A percentile compares a stretch with the other conserved stretches of the same genome.
phyloP scores from a whole-genome alignment of 2,329 filamentous ascomycete species.

The Ilyonectria destructans region DNA sequence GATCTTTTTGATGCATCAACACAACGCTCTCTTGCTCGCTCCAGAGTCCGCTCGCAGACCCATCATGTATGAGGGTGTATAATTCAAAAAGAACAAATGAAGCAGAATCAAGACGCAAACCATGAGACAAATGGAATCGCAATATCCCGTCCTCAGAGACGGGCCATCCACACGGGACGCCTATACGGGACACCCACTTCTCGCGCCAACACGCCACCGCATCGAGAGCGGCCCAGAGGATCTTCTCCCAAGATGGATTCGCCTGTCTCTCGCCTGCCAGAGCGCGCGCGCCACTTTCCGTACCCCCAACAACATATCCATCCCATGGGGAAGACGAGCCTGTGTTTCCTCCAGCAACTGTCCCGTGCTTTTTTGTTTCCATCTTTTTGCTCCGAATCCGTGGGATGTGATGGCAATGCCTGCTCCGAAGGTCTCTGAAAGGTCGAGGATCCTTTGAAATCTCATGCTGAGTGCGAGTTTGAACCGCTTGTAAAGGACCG shows the following conservation, averaged over 20 bases:
- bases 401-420: slow-evolving; percentile 52
- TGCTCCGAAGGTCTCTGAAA: slow-evolving; percentile 44
- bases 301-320: slow-evolving; percentile 30
- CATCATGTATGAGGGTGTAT: slow-evolving; percentile 51
- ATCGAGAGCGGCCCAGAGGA: slow-evolving; percentile 29
- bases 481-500: slow-evolving; percentile 43
- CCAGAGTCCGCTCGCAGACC: slow-evolving; percentile 54
- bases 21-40: slow-evolving; percentile 50
- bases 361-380: slow-evolving; percentile 47
- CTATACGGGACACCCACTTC: slow-evolving; percentile 33
- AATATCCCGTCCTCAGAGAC: slow-evolving; percentile 41
- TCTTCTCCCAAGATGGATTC: slow-evolving; percentile 29
- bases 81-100: slow-evolving; percentile 51
- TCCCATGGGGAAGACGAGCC: slow-evolving; percentile 44
- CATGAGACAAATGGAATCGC: slow-evolving; percentile 52
- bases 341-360: slow-evolving; percentile 41
- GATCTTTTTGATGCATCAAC: slow-evolving; percentile 50
- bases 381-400: slow-evolving; percentile 53
- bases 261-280: slow-evolving; percentile 35
- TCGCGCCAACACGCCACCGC: slow-evolving; percentile 29
- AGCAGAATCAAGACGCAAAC: slow-evolving; percentile 47
- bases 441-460: slow-evolving; percentile 40
- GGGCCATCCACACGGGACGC: slow-evolving; percentile 41
- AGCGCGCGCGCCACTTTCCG: slow-evolving; percentile 36
- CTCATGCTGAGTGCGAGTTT: slow-evolving; percentile 44